Evolutionary conservation across 306 rosid genomes (phyloP).

Genomic region (Vigna unguiculata): DNA sequence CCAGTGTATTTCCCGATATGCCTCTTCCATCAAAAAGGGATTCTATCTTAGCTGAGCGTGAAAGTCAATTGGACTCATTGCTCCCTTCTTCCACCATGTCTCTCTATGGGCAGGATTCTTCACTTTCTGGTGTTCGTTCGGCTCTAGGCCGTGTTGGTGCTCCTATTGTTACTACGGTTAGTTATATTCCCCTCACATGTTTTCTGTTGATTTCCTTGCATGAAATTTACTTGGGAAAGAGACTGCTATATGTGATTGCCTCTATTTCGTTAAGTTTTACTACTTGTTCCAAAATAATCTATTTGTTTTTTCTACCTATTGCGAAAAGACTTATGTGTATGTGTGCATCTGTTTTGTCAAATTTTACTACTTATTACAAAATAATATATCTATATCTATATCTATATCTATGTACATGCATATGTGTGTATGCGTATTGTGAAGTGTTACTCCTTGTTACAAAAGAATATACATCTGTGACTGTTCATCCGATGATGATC

Average conservation of each 20-base stretch:
- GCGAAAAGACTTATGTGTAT: neutral
- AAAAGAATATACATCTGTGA: neutral
- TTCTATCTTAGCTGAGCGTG: slow-evolving; percentile 66
- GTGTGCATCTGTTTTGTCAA: slow-evolving; percentile 4
- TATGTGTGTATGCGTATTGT: neutral
- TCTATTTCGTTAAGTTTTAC: slow-evolving; percentile 34
- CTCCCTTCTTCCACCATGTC: slow-evolving; percentile 69
- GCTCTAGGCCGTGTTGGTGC: slow-evolving; percentile 77
- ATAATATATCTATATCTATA: neutral
- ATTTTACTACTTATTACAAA: slow-evolving; percentile 11
- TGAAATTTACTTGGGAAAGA: slow-evolving; percentile 25
- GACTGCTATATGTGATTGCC: slow-evolving; percentile 12
- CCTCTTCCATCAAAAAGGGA: slow-evolving; percentile 73
- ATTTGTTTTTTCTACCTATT: slow-evolving; percentile 2
- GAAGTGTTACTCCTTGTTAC: slow-evolving; percentile 21
- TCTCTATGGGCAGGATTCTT: slow-evolving; percentile 70
- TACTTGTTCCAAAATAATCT: neutral
- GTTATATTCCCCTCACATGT: slow-evolving; percentile 28
- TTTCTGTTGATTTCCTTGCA: slow-evolving; percentile 27
- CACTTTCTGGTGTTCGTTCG: slow-evolving; percentile 68
- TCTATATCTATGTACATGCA: too few relatives aligned
- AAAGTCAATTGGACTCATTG: slow-evolving; percentile 70
- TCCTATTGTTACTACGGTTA: slow-evolving; percentile 88
- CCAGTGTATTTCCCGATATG: slow-evolving; percentile 54
- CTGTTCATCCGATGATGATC: slow-evolving; percentile 28